Evolutionary conservation across 257 asterid genomes (phyloP).

Genomic region (Primulina tabacum): DNA sequence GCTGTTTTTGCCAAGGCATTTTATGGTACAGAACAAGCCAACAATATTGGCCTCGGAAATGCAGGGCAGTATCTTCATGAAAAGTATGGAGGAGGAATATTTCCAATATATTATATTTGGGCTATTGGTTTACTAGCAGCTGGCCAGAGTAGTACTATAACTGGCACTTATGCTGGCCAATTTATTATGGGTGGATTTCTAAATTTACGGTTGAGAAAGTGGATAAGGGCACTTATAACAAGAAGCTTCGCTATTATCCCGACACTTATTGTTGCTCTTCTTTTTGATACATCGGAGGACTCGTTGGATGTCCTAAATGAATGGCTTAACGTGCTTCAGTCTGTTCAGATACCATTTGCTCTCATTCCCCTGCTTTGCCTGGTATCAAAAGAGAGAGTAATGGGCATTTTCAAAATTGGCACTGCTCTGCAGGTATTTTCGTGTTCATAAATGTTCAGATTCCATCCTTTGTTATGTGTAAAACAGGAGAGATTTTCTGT

Average conservation of each 20-base stretch:
- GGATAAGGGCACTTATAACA: conserved; percentile 73
- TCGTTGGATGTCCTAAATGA: conserved; percentile 69
- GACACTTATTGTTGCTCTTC: conserved; percentile 66
- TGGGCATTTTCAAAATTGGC: conserved; percentile 80
- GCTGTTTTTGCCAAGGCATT: conserved; percentile 76
- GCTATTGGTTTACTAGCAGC: conserved; percentile 77
- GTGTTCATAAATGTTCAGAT: neutral
- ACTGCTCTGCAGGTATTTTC: conserved; percentile 50
- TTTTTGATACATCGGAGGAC: conserved; percentile 56
- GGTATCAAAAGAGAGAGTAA: conserved; percentile 75
- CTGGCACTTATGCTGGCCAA: conserved; percentile 82
- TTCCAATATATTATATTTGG: conserved; percentile 77
- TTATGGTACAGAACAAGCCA: conserved; percentile 60
- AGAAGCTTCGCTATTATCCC: conserved; percentile 75
- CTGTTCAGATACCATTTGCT: conserved; percentile 78
- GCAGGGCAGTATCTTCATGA: conserved; percentile 78
- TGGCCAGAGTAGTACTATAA: conserved; percentile 81
- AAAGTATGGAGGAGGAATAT: conserved; percentile 65
- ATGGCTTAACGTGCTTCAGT: conserved; percentile 84
- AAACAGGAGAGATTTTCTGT: neutral
- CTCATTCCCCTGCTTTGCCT: conserved; percentile 71
- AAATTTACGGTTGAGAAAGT: conserved; percentile 61
- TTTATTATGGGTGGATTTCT: conserved; percentile 83
- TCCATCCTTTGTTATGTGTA: neutral
- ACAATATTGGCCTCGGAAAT: conserved; percentile 65